Percentiles rank a stretch among this genome's conserved stretches.
These are phyloP conservation scores for Rhizophagus sp. DNA, from an alignment of 192 early-diverging fungal species.

Conservation along the genomic window DNA sequence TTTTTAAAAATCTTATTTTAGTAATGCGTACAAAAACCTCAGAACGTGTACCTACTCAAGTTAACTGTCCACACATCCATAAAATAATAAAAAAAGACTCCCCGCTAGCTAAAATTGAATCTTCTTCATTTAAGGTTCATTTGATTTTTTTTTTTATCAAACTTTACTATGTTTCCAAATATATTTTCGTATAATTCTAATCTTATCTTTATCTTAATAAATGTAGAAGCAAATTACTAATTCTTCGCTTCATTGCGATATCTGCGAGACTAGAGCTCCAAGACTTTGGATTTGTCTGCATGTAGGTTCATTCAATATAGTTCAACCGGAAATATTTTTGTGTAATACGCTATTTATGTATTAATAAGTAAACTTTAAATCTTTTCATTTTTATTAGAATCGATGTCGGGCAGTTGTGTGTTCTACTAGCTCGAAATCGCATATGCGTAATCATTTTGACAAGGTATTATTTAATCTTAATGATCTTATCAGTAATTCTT, in stretches of 20 bases:
- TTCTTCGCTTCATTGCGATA: conserved; percentile 38
- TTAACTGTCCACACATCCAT: background rate
- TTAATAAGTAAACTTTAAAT: background rate
- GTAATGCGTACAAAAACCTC: conserved; percentile 4
- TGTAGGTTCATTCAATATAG: conserved; percentile 22
- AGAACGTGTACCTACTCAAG: background rate
- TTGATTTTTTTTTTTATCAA: background rate
- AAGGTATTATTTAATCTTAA: conserved; percentile 39
- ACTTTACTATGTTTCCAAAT: background rate
- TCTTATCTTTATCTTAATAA: background rate
- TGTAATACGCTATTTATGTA: background rate
- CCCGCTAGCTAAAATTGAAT: background rate
- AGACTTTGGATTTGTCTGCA: conserved; percentile 44
- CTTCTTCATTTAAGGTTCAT: conserved; percentile 16
- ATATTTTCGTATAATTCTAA: background rate
- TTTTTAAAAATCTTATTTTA: background rate
- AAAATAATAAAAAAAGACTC: background rate
- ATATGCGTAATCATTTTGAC: conserved; percentile 39
- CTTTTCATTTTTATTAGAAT: background rate
- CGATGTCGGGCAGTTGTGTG: conserved; percentile 2
- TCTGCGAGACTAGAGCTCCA: conserved; percentile 37
- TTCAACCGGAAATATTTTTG: background rate
- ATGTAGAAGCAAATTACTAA: conserved; percentile 13
- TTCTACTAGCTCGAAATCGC: conserved; percentile 13
- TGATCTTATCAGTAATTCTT: background rate